Evolutionary conservation across 768 basidiomycete genomes (phyloP), one percentile per base, ranked within the genome.

Genomic region (Mycena sanguinolenta): DNA sequence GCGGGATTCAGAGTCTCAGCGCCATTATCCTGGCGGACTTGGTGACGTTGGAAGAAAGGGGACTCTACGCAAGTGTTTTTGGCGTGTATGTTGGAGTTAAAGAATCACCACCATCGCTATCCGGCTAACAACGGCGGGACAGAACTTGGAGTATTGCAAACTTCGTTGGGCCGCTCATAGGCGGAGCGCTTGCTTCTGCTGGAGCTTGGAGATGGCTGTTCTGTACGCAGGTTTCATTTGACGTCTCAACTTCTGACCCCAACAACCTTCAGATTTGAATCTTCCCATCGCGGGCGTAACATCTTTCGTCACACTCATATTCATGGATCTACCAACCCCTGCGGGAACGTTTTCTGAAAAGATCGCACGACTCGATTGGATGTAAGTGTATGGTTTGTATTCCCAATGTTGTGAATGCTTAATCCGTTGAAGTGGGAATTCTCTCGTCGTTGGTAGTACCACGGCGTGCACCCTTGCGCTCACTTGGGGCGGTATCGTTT

Each of bases 401-500:
- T 46, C 44, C n/a, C 32, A n/a, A n/a, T n/a, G n/a, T n/a, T n/a
- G n/a, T n/a, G 5, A 2, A 6, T 46, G 21, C 10, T 46, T 5
- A 12, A 4, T 13, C 49, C 14, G 25, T 50, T 27, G 3, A 5
- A 84, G 85, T n/a, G 82, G 83, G 9, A 84, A 83, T 50, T 14
- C 77, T 3, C 52, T 84, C 7, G 66, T 85, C 21, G 79, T 81
- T 36, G 65, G 71, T 0, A 76, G 77, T 27, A 79, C 80, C 1
- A 75, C 76, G 3, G 73, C 78, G 30, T 66, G 68, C 27, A 74
- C 77, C 8, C 73, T 84, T 42, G 82, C 76, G 17, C 64, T 84
- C 54, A 81, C 84, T 9, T 83, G 81, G 85, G 88, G 83, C 2
- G 87, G 88, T 7, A 75, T 80, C 8, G 70, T 73, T 3, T 84